A percentile compares a stretch with the other conserved stretches of the same genome.
Evolutionary conservation across 305 asterid genomes (phyloP).

Genomic region (Lippia alba): DNA sequence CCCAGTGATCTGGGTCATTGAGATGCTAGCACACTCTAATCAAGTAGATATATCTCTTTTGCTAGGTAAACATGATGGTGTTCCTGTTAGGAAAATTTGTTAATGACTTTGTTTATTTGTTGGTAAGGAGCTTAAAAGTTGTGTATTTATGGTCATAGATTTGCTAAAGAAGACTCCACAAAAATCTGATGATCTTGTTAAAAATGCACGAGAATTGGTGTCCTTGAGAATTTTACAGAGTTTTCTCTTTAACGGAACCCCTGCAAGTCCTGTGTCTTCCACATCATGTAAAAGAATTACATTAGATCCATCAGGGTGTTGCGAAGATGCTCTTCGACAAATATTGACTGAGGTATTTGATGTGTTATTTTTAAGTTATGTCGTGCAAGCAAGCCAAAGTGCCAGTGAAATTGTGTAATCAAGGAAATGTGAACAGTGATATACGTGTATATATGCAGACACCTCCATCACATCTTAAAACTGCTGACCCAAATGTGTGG

Average conservation of each 20-base stretch:
- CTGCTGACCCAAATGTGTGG: slow-evolving; percentile 48
- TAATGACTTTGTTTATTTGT: slow-evolving; percentile 24
- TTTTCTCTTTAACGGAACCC: slow-evolving; percentile 37
- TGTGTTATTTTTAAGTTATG: slow-evolving; percentile 1
- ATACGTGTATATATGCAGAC: slow-evolving; percentile 40
- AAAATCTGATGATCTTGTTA: slow-evolving; percentile 39
- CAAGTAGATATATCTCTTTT: slow-evolving; percentile 49
- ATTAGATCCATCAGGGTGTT: slow-evolving; percentile 51
- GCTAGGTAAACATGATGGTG: slow-evolving; percentile 44
- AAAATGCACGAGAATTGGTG: slow-evolving; percentile 50
- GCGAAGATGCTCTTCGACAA: slow-evolving; percentile 54
- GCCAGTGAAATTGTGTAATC: neutral
- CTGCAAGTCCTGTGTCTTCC: slow-evolving; percentile 37
- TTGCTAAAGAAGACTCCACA: slow-evolving; percentile 53
- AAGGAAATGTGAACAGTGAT: slow-evolving; percentile 25
- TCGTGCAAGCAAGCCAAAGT: slow-evolving; percentile 13
- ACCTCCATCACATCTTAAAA: slow-evolving; percentile 43
- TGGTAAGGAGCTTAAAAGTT: slow-evolving; percentile 29
- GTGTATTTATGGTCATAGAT: slow-evolving; percentile 46
- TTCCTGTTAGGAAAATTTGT: slow-evolving; percentile 27
- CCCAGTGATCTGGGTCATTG: slow-evolving; percentile 57
- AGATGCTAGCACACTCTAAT: slow-evolving; percentile 52
- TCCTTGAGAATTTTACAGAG: slow-evolving; percentile 58
- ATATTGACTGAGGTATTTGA: slow-evolving; percentile 49
- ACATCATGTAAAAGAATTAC: slow-evolving; percentile 37